Conservation (phyloP, 2,329 filamentous ascomycete genomes). For the Calonectria leucothoes region DNA sequence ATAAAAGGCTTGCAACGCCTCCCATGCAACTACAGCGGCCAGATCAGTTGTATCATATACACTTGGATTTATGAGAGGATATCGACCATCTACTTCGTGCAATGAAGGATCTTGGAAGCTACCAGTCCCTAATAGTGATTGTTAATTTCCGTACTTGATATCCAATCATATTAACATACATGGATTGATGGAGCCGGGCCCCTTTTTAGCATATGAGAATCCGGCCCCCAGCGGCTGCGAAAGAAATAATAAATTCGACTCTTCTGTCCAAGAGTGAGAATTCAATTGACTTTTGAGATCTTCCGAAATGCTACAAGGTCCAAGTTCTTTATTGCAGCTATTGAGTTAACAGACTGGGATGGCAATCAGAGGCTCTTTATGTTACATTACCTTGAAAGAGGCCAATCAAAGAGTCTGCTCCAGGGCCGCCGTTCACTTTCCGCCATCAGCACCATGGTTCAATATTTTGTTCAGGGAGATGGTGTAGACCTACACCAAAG, state of each 20-base stretch:
- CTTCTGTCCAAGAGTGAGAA: slow-evolving; percentile 25
- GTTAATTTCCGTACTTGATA: neutral
- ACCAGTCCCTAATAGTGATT: neutral
- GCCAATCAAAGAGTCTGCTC: slow-evolving; percentile 46
- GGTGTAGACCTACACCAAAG: slow-evolving; percentile 53
- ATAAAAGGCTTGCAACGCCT: slow-evolving; percentile 26
- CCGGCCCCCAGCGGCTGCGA: slow-evolving; percentile 27
- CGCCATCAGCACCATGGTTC: slow-evolving; percentile 37
- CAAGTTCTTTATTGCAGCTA: slow-evolving; percentile 12
- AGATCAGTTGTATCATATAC: slow-evolving; percentile 17
- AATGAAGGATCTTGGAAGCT: neutral
- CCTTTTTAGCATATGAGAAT: neutral
- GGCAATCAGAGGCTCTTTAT: neutral
- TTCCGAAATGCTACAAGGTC: slow-evolving; percentile 22
- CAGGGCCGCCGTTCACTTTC: slow-evolving; percentile 70
- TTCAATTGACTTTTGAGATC: slow-evolving; percentile 20
- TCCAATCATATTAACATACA: neutral
- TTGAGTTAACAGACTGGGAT: neutral
- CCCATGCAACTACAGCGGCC: slow-evolving; percentile 24
- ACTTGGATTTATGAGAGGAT: slow-evolving; percentile 12
- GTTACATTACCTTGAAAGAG: slow-evolving; percentile 1
- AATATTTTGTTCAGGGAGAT: neutral
- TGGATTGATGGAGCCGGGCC: neutral
- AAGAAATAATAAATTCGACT: slow-evolving; percentile 23
- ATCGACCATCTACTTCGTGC: slow-evolving; percentile 16